These are phyloP conservation scores for Wallacemonas sp. DNA, from an alignment of 208 protist species.

Conservation along the genomic window DNA sequence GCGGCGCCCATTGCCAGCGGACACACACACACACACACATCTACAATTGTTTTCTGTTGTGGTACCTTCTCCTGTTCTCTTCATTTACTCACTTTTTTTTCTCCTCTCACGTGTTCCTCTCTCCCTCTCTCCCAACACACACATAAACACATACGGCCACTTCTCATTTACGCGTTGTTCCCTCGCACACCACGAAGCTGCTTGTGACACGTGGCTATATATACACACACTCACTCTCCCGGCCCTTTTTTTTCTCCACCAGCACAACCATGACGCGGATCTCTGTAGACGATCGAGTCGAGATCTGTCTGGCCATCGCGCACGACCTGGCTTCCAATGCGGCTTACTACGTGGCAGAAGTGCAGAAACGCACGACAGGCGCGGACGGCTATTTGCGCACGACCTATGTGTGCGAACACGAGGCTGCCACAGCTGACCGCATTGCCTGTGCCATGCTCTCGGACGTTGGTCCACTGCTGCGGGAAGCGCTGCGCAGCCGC, in stretches of 20 bases:
- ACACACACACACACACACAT: too few relatives aligned
- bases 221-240: background rate
- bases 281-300: conserved; percentile 1
- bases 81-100: background rate
- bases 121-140: background rate
- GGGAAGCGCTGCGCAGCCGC: conserved; percentile 12
- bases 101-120: too few relatives aligned
- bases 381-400: conserved; percentile 24
- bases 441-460: conserved; percentile 16
- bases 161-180: too few relatives aligned
- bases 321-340: conserved; percentile 15
- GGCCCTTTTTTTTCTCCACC: conserved; percentile 1
- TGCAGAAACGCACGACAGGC: background rate
- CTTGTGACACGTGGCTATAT: too few relatives aligned
- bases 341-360: conserved; percentile 15
- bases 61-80: too few relatives aligned
- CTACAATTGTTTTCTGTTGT: too few relatives aligned
- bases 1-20: too few relatives aligned
- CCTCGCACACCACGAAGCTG: too few relatives aligned
- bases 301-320: conserved; percentile 15
- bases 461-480: conserved; percentile 30
- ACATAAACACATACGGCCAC: background rate
- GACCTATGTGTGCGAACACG: conserved; percentile 19
- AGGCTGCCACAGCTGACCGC: conserved; percentile 16
- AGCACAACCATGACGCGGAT: conserved; percentile 2